Evolutionary conservation across 2,329 filamentous ascomycete species (phyloP).

Genomic region (Thielaviopsis ethacetica): DNA sequence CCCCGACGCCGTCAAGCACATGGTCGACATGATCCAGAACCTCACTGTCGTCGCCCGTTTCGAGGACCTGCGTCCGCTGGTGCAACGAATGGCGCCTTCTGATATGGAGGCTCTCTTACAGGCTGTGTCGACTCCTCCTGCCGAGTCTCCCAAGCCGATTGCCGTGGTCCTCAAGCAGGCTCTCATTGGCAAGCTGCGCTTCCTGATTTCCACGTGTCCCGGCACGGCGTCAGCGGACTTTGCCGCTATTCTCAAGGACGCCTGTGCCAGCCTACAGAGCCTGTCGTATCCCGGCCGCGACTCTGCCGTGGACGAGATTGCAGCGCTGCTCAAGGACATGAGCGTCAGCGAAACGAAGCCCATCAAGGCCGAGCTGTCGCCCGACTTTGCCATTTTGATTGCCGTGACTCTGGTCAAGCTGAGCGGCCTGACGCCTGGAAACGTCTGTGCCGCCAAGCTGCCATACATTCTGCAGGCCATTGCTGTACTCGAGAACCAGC

Average conservation of each 20-base stretch:
- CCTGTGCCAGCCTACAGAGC: slow-evolving; percentile 3
- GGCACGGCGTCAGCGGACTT: slow-evolving; percentile 27
- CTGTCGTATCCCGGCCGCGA: slow-evolving; percentile 1
- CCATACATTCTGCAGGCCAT: slow-evolving; percentile 30
- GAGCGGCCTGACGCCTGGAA: slow-evolving; percentile 1
- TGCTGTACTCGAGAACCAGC: slow-evolving; percentile 32
- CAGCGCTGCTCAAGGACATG: slow-evolving; percentile 4
- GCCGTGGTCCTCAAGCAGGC: slow-evolving; percentile 7
- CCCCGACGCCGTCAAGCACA: neutral
- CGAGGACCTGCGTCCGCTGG: slow-evolving; percentile 10
- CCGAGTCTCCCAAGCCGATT: slow-evolving; percentile 20
- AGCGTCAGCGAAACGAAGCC: slow-evolving; percentile 1
- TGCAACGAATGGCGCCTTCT: slow-evolving; percentile 3
- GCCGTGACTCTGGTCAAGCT: slow-evolving; percentile 9
- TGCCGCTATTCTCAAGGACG: slow-evolving; percentile 18
- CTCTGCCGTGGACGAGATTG: slow-evolving; percentile 12
- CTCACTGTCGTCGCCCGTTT: slow-evolving; percentile 8
- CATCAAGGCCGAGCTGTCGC: slow-evolving; percentile 10
- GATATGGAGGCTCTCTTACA: slow-evolving; percentile 14
- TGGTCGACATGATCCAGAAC: slow-evolving; percentile 9
- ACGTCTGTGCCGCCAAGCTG: neutral
- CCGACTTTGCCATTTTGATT: slow-evolving; percentile 11
- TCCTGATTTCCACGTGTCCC: slow-evolving; percentile 33
- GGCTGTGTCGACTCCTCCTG: slow-evolving; percentile 23
- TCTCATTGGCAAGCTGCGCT: slow-evolving; percentile 1